Evolutionary conservation across 139 green algal species (phyloP).

Genomic region (Dunaliella primolecta): DNA sequence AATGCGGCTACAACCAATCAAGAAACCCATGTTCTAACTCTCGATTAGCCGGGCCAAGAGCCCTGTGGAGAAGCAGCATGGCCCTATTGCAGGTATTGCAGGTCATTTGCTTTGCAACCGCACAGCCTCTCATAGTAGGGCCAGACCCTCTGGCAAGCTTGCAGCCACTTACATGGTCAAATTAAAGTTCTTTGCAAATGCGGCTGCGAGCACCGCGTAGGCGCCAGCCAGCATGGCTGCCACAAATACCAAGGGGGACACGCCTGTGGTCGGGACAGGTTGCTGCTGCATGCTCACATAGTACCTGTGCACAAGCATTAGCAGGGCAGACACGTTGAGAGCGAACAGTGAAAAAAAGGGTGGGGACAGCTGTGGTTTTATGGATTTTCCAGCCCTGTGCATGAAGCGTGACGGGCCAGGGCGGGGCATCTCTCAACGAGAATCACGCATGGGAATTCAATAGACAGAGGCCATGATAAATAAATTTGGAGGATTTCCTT

Average conservation of each 20-base stretch:
- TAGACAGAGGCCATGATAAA: too few relatives aligned
- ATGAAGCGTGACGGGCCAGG: too few relatives aligned
- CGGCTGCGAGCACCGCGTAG: conserved; percentile 30
- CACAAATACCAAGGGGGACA: conserved; percentile 18
- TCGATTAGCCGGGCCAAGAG: too few relatives aligned
- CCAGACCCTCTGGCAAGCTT: not conserved
- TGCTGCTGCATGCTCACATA: not conserved
- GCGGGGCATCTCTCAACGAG: too few relatives aligned
- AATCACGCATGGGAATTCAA: too few relatives aligned
- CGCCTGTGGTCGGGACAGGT: not conserved
- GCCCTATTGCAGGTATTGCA: not conserved
- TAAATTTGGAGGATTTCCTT: too few relatives aligned
- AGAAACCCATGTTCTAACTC: too few relatives aligned
- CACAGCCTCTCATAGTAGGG: not conserved
- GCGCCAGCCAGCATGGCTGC: conserved; percentile 23
- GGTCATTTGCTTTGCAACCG: too few relatives aligned
- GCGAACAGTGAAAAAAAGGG: not conserved
- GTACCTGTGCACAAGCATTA: not conserved
- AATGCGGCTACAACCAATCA: not conserved
- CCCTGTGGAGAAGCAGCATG: not conserved
- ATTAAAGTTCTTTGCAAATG: conserved; percentile 37
- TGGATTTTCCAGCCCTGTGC: too few relatives aligned
- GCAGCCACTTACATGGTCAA: conserved; percentile 33
- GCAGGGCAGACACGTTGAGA: not conserved
- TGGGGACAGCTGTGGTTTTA: not conserved